Base-by-base conservation (phyloP, 176 grass and related monocot species). In the Tillandsia fasciculata region DNA sequence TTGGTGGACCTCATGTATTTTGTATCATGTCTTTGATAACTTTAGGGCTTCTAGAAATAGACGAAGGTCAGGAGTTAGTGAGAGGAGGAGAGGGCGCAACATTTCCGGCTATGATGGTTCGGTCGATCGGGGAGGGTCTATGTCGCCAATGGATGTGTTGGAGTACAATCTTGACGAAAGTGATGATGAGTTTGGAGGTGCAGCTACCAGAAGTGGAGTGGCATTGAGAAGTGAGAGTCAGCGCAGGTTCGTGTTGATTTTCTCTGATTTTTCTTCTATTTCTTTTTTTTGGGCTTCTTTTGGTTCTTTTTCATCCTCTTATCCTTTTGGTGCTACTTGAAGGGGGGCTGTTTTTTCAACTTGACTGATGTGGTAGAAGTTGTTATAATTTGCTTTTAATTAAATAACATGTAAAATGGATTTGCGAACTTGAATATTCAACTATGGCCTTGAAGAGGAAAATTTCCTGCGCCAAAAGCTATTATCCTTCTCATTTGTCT, bases 1-100 rank as follows among this genome's bases (percentile, higher is more conserved):
- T 33, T 76, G 64, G 79, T 65, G 22, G 64, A 69, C 70, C 26
- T 58, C 56, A 47, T 70, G 48, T 68, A 67, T 79, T 29, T 52
- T 68, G 54, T 69, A 69, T 76, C 73, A 85, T 47, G 54, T 64
- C 9, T 77, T 58, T 42, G 64, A 64, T 67, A 64, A 52, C 11
- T 72, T 64, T 50, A 69, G 70, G 64, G 13, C 74, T 76, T 26
- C 53, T 42, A 77, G 49, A 63, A 54, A 61, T 1, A 14, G 7
- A 12, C 61, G 29, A 54, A 66, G 28, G 58, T 77, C 51, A 27
- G 65, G 56, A 50, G 28, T 15, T 53, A 23, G 53, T 52, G 27
- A 70, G 50, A 79, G 49, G 49, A 53, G 51, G 53, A 68, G 53
- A 68, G 49, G 26, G 20, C 28, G 20, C 2, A 14, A 51, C n/a